These are phyloP conservation scores for Eleusine indica DNA, from an alignment of 176 grass and related monocot genomes.

Conservation along the genomic window DNA sequence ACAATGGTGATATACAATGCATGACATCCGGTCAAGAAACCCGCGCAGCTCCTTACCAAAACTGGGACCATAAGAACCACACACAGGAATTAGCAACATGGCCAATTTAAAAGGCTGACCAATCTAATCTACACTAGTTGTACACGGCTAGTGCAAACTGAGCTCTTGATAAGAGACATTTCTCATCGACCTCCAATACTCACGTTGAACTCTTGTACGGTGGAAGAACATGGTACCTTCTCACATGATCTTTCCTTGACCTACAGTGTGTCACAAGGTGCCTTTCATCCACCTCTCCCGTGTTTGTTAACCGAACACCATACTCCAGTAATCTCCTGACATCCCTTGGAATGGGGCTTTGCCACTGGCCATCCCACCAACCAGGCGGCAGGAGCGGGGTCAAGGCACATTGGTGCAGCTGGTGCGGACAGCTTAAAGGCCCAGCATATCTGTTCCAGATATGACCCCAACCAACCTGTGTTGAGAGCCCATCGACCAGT, in stretches of 20 bases:
- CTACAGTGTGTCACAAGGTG: constrained; percentile 50
- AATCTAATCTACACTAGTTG: constrained; percentile 6
- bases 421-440: constrained; percentile 58
- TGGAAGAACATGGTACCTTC: constrained; percentile 57
- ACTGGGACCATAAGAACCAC: neutral
- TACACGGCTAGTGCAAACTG: constrained; percentile 20
- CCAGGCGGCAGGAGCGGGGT: constrained; percentile 72
- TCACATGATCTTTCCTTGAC: constrained; percentile 71
- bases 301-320: constrained; percentile 50
- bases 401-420: constrained; percentile 68
- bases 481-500: constrained; percentile 55
- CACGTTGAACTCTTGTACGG: constrained; percentile 14
- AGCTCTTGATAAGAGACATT: neutral
- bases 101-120: constrained; percentile 33
- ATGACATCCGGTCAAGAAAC: neutral
- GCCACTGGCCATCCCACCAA: constrained; percentile 86
- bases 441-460: constrained; percentile 87
- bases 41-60: neutral
- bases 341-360: constrained; percentile 65
- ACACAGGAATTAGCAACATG: constrained; percentile 2
- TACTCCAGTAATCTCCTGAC: constrained; percentile 54
- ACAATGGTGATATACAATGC: neutral
- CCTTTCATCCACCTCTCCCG: constrained; percentile 50
- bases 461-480: constrained; percentile 87
- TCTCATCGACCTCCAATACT: neutral